Evolutionary conservation across 2,329 filamentous ascomycete species (phyloP).

Genomic region (Sordariomycetes sp.): DNA sequence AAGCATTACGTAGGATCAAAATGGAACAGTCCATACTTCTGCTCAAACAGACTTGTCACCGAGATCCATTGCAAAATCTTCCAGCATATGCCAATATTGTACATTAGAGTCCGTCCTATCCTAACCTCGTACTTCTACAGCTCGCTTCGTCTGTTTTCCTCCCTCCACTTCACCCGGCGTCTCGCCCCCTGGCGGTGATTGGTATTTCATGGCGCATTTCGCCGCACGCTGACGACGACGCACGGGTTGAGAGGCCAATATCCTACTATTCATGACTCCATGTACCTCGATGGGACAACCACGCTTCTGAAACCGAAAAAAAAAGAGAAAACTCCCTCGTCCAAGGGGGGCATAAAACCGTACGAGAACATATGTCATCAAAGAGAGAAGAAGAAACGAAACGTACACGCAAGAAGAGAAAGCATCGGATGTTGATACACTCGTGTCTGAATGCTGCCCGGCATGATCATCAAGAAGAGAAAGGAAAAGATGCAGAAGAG

Average conservation of each 20-base stretch:
- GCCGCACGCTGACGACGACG: too few species aligned
- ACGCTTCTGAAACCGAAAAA: not conserved
- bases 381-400: not conserved
- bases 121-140: not conserved
- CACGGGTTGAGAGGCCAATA: too few species aligned
- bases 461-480: not conserved
- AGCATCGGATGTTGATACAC: not conserved
- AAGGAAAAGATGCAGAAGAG: not conserved
- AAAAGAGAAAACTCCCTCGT: not conserved
- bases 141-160: not conserved
- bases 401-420: not conserved
- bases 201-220: too few species aligned
- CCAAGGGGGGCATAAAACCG: not conserved
- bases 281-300: too few species aligned
- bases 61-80: too few species aligned
- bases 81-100: not conserved
- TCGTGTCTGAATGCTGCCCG: not conserved
- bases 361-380: not conserved
- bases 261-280: too few species aligned
- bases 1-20: too few species aligned
- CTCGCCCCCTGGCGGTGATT: not conserved
- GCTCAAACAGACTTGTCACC: too few species aligned
- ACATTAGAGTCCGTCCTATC: not conserved
- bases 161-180: not conserved
- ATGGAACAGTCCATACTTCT: too few species aligned